A percentile compares a stretch with the other conserved stretches of the same genome.
Conservation (phyloP, 2,329 filamentous ascomycete species). For the Aspergillus ibericus region DNA sequence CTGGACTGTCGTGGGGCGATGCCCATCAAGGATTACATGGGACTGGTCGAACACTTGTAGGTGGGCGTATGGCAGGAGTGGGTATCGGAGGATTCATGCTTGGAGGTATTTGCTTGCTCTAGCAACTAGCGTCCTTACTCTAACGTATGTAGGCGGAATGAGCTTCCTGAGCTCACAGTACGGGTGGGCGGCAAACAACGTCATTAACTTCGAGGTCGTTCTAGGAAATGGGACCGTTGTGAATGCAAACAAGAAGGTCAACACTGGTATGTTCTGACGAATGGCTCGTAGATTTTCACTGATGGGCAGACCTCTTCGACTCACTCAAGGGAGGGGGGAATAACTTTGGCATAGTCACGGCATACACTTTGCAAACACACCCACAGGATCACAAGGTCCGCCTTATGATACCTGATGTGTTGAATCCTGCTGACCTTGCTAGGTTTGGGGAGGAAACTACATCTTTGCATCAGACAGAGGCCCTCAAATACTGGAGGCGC, state of each 20-base stretch:
- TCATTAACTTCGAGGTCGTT: slow-evolving; percentile 50
- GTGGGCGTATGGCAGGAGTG: slow-evolving; percentile 51
- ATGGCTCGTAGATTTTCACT: too few relatives aligned
- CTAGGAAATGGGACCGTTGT: slow-evolving; percentile 49
- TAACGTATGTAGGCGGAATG: slow-evolving; percentile 30
- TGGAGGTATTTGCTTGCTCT: slow-evolving; percentile 31
- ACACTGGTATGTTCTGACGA: slow-evolving; percentile 25
- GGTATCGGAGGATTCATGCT: slow-evolving; percentile 51
- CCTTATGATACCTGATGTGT: not conserved
- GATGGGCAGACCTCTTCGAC: slow-evolving; percentile 38
- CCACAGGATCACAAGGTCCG: slow-evolving; percentile 29
- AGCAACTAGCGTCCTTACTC: not conserved
- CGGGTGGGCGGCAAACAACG: slow-evolving; percentile 51
- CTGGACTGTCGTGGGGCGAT: slow-evolving; percentile 38
- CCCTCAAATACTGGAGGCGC: slow-evolving; percentile 32
- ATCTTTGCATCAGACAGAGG: slow-evolving; percentile 42
- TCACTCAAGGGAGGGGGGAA: slow-evolving; percentile 47
- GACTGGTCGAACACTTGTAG: slow-evolving; percentile 37
- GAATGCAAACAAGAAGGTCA: slow-evolving; percentile 40
- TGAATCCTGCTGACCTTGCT: slow-evolving; percentile 9
- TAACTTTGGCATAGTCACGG: slow-evolving; percentile 48
- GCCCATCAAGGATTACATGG: slow-evolving; percentile 33
- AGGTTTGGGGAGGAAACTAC: slow-evolving; percentile 52
- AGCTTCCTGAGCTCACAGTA: slow-evolving; percentile 55
- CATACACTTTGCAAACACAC: slow-evolving; percentile 36